Base-by-base conservation (phyloP, 1,284 basidiomycete genomes). In the Trichosporon sp. region DNA sequence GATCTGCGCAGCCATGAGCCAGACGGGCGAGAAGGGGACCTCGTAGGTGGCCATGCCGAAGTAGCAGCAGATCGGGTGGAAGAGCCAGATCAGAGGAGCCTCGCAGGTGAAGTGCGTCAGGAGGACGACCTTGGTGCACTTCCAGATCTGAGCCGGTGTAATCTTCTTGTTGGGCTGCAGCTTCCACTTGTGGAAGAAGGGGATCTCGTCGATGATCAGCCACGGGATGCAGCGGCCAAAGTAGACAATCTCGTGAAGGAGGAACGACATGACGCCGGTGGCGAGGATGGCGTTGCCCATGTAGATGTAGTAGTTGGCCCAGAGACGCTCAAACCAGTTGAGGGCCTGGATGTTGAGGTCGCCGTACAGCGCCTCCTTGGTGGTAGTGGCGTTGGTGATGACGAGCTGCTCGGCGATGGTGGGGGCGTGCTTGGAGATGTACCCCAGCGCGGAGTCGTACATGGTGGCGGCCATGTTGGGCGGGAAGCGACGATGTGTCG, bases 101-200 rank as follows among this genome's bases (percentile, higher is more conserved):
- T 99, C 95, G 70, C 97, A 89, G 37, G 94, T 95, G 78, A 99
- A 96, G 80, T 99, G 96, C 13, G 92, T 94, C 77, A 93, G 88
- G 6, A 99, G 85, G 31, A 99, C 95, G 73, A 89, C 88, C 82
- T 94, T 95, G 36, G 93, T 96, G 83, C 94, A 97, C 69, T 92
- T 89, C 93, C 93, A 96, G 80, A 98, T 93, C 77, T 97, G 91
- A 64, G 84, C 82, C 0, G 85, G 71, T 1, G 92, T 88, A 3
- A 94, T 91, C 0, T 91, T 76, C 81, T 97, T 97, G 73, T 77
- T 76, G 13, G 90, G 87, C 78, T 99, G 95, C 4, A 99, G 84
- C 82, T 99, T 99, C 91, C 92, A 98, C 82, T 88, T 86, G 66
- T 87, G 87, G 83, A 98, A 97, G 82, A 91, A 95, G 0, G 94